Base-by-base conservation (phyloP, 2,329 filamentous ascomycete species). In the Sclerotiophoma versabilis region DNA sequence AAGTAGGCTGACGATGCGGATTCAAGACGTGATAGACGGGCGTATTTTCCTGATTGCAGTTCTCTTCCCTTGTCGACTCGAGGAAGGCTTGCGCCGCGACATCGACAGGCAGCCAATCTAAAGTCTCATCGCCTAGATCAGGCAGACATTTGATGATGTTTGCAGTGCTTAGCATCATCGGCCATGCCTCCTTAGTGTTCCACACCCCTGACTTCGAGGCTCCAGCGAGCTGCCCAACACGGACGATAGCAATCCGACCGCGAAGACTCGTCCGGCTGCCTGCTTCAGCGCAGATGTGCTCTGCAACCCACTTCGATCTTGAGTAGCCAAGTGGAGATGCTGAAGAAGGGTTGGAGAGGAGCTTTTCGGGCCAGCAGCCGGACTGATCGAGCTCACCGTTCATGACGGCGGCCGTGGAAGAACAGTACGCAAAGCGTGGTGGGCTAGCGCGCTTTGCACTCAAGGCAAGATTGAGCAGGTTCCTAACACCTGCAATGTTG, bases 261-360 rank as follows among this genome's bases (percentile, higher is more conserved):
- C 52, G 54, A 2, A 78, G 62, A 63, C 60, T 43, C 38, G 54
- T 62, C 70, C 60, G 54, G 59, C 61, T 27, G 26, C 69, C 55
- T 20, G 80, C 81, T 6, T 68, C 60, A 0, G 69, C 65, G 58
- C 81, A 85, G 22, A 86, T 79, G 5, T 76, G 74, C 71, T 87
- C 84, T 1, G 83, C 83, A 1, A 85, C 81, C 83, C 83, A 85
- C 70, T 73, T 72, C 1, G 82, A 85, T 23, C 77, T 77, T 1
- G 81, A 80, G 60, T 87, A 87, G 4, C 84, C 84, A 5, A 84
- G 72, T 0, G 75, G 65, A 1, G 79, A 79, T 1, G 81, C 78
- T 29, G 78, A 71, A 3, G 66, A 61, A 1, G 82, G 79, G 22
- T 79, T 64, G 1, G 62, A 46, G 1, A 79, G 73, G 2, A 80